phyloP scores from a whole-genome alignment of 768 basidiomycete genomes.

The Pleurotus sapidus region DNA sequence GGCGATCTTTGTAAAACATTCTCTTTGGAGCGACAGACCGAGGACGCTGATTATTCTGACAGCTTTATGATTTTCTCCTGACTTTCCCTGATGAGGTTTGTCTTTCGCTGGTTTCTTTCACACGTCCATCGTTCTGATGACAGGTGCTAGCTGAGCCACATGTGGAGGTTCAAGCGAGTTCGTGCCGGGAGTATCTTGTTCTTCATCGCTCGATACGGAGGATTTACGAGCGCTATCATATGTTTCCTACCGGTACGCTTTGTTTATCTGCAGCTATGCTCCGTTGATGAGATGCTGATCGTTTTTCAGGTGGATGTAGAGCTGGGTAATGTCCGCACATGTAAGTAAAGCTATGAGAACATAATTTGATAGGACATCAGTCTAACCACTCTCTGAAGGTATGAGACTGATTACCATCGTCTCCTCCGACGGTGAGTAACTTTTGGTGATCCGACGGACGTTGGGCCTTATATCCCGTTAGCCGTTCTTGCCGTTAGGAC shows the following conservation, averaged over 20 bases:
- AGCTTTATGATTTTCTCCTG: constrained; percentile 5
- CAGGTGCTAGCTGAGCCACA: background rate
- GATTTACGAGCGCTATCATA: constrained; percentile 1
- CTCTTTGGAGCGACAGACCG: background rate
- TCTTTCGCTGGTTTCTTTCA: background rate
- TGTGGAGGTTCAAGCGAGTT: background rate
- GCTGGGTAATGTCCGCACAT: constrained; percentile 3
- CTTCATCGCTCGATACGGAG: constrained; percentile 5
- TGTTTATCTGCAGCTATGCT: background rate
- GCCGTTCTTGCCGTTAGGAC: constrained; percentile 4
- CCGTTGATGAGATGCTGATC: background rate
- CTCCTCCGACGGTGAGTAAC: background rate
- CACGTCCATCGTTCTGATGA: background rate
- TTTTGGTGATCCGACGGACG: too few relatives aligned
- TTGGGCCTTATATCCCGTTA: background rate
- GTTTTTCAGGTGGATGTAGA: background rate
- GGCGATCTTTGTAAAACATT: background rate
- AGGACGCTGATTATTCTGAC: background rate
- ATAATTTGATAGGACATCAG: too few relatives aligned
- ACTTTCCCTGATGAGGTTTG: constrained; percentile 4
- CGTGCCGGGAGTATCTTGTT: constrained; percentile 2
- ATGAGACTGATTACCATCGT: constrained; percentile 1
- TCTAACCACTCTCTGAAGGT: background rate
- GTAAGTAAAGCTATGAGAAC: background rate
- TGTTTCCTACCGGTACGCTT: background rate